These are phyloP conservation scores for Malus fusca DNA, from an alignment of 306 rosid species.

Conservation along the genomic window DNA sequence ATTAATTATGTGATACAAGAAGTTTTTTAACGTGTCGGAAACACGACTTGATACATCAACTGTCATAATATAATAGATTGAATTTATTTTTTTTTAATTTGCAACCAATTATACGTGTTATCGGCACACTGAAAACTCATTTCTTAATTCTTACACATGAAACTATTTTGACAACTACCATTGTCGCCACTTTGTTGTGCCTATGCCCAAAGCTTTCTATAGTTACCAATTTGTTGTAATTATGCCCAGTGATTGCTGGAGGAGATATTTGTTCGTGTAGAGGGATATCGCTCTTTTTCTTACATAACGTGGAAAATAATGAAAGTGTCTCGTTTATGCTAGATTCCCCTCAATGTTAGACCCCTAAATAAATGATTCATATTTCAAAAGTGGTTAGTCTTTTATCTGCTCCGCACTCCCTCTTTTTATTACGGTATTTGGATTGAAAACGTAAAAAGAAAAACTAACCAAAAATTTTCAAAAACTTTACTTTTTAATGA, in stretches of 20 bases:
- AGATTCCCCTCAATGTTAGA: not conserved
- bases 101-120: too few relatives aligned
- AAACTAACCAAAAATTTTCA: too few relatives aligned
- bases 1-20: too few relatives aligned
- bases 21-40: rapidly evolving
- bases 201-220: too few relatives aligned
- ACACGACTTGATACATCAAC: too few relatives aligned
- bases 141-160: not conserved
- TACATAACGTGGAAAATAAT: too few relatives aligned
- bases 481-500: too few relatives aligned
- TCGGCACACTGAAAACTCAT: not conserved
- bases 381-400: not conserved
- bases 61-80: too few relatives aligned
- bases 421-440: not conserved
- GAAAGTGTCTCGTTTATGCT: not conserved
- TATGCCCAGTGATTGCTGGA: not conserved
- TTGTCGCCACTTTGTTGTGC: not conserved
- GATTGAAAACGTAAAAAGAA: not conserved
- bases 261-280: not conserved
- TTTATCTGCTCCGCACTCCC: too few relatives aligned
- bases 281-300: not conserved
- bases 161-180: not conserved
- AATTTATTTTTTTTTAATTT: too few relatives aligned
- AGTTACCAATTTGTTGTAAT: not conserved
- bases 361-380: not conserved